phyloP scores from a whole-genome alignment of 768 basidiomycete genomes.

The Cystofilobasidium capitatum region DNA sequence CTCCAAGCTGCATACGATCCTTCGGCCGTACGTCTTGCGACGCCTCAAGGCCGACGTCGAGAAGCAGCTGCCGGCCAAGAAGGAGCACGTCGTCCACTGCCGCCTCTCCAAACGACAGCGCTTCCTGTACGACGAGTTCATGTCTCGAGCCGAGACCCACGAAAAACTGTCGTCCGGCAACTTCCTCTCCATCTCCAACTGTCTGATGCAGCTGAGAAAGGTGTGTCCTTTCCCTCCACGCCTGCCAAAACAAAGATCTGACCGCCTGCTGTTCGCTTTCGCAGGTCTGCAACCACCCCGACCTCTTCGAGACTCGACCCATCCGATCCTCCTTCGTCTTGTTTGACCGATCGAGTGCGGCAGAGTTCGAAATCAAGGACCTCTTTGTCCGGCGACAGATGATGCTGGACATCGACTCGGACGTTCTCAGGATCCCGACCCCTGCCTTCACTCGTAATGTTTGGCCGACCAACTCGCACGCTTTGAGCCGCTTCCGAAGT shows the following conservation, averaged over 20 bases:
- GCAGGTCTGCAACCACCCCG: slow-evolving; percentile 40
- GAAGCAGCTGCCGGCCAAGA: slow-evolving; percentile 53
- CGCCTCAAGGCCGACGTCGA: slow-evolving; percentile 42
- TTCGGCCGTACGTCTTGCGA: slow-evolving; percentile 41
- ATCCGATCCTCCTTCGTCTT: slow-evolving; percentile 44
- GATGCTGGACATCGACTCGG: slow-evolving; percentile 31
- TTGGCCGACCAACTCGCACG: no score
- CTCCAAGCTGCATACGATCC: slow-evolving; percentile 54
- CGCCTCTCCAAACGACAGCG: slow-evolving; percentile 82
- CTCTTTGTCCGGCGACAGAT: slow-evolving; percentile 39
- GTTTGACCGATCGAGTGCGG: slow-evolving; percentile 37
- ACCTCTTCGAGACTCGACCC: slow-evolving; percentile 43
- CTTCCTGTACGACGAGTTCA: slow-evolving; percentile 94
- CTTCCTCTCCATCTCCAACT: slow-evolving; percentile 45
- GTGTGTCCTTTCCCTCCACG: no score
- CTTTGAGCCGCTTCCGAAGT: no score
- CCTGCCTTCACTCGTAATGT: slow-evolving; percentile 58
- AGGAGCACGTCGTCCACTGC: slow-evolving; percentile 79
- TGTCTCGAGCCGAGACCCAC: slow-evolving; percentile 74
- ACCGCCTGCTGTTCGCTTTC: not conserved
- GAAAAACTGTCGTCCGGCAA: slow-evolving; percentile 70
- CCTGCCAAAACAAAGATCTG: no score
- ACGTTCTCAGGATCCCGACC: slow-evolving; percentile 51
- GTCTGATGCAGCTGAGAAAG: slow-evolving; percentile 43
- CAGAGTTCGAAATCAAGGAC: slow-evolving; percentile 39